These are phyloP conservation scores for Falciphora oryzae DNA, from an alignment of 2,329 filamentous ascomycete species.

Conservation along the genomic window DNA sequence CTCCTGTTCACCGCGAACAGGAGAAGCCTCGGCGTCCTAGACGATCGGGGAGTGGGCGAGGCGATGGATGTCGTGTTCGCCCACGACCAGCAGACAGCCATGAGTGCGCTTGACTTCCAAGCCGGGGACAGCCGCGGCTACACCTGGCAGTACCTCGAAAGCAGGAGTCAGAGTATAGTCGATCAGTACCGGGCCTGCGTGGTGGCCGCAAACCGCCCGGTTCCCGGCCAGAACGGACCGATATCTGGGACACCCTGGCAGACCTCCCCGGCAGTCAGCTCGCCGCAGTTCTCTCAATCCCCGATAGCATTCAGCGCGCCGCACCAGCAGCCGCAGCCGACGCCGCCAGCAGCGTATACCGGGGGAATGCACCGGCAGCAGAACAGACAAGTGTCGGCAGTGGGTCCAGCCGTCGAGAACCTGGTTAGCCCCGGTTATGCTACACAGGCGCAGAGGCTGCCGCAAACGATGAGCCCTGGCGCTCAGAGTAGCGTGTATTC, in stretches of 20 bases:
- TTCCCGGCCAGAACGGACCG: background rate
- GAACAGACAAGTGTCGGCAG: background rate
- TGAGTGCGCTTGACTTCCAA: background rate
- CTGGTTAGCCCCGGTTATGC: background rate
- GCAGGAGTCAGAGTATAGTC: background rate
- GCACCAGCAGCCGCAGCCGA: background rate
- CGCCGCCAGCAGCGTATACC: background rate
- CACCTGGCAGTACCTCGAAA: background rate
- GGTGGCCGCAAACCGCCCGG: conserved; percentile 6
- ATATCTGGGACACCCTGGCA: background rate
- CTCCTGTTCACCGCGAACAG: conserved; percentile 25
- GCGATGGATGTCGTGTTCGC: conserved; percentile 20
- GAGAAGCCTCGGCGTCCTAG: conserved; percentile 19
- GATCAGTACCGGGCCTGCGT: conserved; percentile 4
- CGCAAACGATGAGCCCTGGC: background rate
- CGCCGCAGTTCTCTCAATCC: background rate
- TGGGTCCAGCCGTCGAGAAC: no score
- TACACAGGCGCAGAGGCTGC: background rate
- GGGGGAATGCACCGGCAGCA: background rate
- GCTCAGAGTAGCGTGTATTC: no score
- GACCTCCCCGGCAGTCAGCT: no score
- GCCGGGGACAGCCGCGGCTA: background rate
- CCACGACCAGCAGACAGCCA: conserved; percentile 17
- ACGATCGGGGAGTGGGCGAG: conserved; percentile 13
- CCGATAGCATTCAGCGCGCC: background rate